These are phyloP conservation scores for Trichosporon inkin DNA, from an alignment of 1,284 basidiomycete species.

Conservation along the genomic window DNA sequence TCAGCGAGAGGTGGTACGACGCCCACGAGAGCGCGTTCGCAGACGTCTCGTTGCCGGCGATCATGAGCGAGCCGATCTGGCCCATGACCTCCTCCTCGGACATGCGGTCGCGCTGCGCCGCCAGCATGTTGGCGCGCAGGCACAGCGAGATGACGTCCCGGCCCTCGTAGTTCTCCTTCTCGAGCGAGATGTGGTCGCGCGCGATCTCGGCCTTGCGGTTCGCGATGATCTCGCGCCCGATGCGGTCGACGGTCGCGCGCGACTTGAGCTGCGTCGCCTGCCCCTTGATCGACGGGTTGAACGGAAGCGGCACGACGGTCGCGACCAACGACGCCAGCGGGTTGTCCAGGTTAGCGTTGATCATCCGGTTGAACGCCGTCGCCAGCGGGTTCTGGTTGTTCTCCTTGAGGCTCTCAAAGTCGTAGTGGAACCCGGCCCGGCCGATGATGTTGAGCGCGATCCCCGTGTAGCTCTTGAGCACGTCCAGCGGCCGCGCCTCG, in stretches of 20 bases:
- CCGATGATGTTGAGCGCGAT: conserved; percentile 70
- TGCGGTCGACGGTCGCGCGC: conserved; percentile 1
- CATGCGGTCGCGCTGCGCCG: conserved; percentile 58
- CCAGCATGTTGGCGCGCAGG: conserved; percentile 57
- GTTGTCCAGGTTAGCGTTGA: conserved; percentile 52
- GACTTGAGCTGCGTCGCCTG: background rate
- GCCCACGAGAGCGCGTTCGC: conserved; percentile 69
- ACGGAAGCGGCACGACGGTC: conserved; percentile 15
- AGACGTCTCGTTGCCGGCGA: conserved; percentile 70
- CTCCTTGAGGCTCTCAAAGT: conserved; percentile 54
- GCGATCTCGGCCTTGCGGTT: conserved; percentile 27
- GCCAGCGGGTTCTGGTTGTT: conserved; percentile 57
- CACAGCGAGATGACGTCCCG: conserved; percentile 52
- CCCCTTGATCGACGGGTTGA: conserved; percentile 12
- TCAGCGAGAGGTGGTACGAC: conserved; percentile 60
- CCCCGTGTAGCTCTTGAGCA: conserved; percentile 59
- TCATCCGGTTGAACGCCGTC: conserved; percentile 57
- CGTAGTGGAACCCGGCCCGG: conserved; percentile 64
- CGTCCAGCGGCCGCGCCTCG: conserved; percentile 53
- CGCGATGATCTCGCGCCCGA: conserved; percentile 33
- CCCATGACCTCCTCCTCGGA: conserved; percentile 64
- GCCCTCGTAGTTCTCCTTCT: conserved; percentile 53
- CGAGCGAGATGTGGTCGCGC: conserved; percentile 32
- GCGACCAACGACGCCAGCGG: conserved; percentile 16
- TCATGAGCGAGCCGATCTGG: conserved; percentile 68